Percentiles rank a stretch among this genome's conserved stretches.
Conservation (phyloP, 2,329 filamentous ascomycete species). For the Calonectria ilicicola region DNA sequence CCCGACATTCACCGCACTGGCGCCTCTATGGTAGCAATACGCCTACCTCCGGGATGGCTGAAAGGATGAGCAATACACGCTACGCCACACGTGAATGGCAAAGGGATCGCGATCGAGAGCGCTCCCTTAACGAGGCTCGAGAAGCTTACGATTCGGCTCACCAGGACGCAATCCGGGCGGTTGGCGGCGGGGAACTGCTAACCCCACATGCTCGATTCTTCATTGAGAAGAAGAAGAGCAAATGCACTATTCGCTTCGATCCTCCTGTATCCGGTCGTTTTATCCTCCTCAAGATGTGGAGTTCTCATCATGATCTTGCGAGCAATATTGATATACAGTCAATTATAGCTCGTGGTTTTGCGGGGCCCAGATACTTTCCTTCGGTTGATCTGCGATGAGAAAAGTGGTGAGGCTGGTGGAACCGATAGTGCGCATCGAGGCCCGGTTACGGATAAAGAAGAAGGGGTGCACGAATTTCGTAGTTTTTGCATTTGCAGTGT, state of each 20-base stretch:
- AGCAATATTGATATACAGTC: slow-evolving; percentile 91
- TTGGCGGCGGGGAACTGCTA: slow-evolving; percentile 71
- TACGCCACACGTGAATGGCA: not conserved
- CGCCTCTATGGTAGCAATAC: slow-evolving; percentile 33
- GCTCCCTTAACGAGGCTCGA: slow-evolving; percentile 48
- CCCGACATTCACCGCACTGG: slow-evolving; percentile 39
- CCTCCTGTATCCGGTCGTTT: slow-evolving; percentile 85
- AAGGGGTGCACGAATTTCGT: not conserved
- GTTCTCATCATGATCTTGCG: slow-evolving; percentile 72
- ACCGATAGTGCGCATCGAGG: not conserved
- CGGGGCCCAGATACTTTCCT: slow-evolving; percentile 87
- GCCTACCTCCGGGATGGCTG: not conserved
- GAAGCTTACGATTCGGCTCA: slow-evolving; percentile 65
- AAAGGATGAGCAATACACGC: not conserved
- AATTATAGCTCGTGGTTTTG: slow-evolving; percentile 85
- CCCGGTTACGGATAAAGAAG: not conserved
- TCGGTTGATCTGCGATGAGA: slow-evolving; percentile 69
- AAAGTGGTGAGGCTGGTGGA: slow-evolving; percentile 4
- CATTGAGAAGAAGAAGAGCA: slow-evolving; percentile 84
- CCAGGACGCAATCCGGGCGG: slow-evolving; percentile 67
- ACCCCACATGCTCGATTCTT: slow-evolving; percentile 84
- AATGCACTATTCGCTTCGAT: slow-evolving; percentile 88
- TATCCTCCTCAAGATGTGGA: slow-evolving; percentile 92
- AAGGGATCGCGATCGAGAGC: slow-evolving; percentile 19
- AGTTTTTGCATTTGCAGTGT: not conserved